Evolutionary conservation across 495 filamentous ascomycete genomes (phyloP).

Genomic region (Amniculicola lignicola): DNA sequence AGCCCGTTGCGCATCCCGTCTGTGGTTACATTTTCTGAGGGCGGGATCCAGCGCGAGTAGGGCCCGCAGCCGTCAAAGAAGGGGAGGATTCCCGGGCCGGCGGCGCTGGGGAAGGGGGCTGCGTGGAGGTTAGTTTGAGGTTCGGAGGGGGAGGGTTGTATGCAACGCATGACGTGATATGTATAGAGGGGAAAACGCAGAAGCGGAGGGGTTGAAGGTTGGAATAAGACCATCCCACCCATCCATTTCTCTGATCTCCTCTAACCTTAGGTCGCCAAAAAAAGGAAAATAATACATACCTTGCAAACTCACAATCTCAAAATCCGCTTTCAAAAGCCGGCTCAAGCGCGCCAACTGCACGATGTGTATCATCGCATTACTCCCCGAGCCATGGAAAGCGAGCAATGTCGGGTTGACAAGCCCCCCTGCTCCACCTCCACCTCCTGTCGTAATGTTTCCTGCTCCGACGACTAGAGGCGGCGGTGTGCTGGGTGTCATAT

Average conservation of each 20-base stretch:
- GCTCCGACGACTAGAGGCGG: neutral
- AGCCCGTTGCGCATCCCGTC: slow-evolving; percentile 2
- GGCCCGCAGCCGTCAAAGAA: slow-evolving; percentile 31
- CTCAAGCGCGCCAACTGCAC: slow-evolving; percentile 24
- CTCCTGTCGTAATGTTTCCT: too few relatives aligned
- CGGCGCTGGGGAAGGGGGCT: slow-evolving; percentile 23
- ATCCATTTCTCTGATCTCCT: neutral
- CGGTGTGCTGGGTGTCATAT: neutral
- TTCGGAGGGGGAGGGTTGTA: neutral
- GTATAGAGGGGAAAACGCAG: neutral
- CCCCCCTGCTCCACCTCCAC: too few relatives aligned
- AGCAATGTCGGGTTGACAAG: slow-evolving; percentile 21
- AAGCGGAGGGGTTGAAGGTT: neutral
- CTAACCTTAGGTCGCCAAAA: neutral
- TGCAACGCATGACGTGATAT: neutral
- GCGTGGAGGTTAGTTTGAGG: neutral
- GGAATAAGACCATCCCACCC: neutral
- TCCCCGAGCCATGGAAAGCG: slow-evolving; percentile 29
- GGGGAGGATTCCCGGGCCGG: slow-evolving; percentile 28
- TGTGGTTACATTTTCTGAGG: neutral
- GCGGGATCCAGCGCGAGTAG: slow-evolving; percentile 26
- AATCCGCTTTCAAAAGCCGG: slow-evolving; percentile 15
- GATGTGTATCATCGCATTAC: slow-evolving; percentile 19
- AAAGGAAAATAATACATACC: slow-evolving; percentile 10
- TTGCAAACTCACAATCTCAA: slow-evolving; percentile 18